phyloP scores from a whole-genome alignment of 306 rosid genomes.

The Castanea mollissima region DNA sequence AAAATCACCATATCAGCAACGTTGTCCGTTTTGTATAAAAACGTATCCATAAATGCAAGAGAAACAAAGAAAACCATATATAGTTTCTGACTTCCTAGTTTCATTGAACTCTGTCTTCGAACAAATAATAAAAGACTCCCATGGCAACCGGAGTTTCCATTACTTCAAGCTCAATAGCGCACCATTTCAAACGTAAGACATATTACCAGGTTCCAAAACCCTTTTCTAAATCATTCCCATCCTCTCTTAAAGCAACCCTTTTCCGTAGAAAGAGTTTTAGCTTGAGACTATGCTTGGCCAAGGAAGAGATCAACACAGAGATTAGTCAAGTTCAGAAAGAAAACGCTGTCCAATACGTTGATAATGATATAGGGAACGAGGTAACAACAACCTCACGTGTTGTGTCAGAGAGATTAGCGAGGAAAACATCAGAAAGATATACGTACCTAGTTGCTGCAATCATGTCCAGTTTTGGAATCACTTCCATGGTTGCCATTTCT shows the following conservation, averaged over 20 bases:
- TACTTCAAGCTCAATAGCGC: conserved; percentile 6
- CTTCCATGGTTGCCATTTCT: conserved; percentile 76
- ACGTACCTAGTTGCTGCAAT: conserved; percentile 82
- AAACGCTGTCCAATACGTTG: background rate
- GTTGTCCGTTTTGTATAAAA: background rate
- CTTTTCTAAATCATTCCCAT: conserved; percentile 8
- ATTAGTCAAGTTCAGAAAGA: background rate
- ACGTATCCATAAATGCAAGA: background rate
- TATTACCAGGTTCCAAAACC: background rate
- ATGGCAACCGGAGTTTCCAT: conserved; percentile 33
- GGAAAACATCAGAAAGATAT: conserved; percentile 69
- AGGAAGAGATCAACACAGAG: conserved; percentile 24
- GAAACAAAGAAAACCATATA: background rate
- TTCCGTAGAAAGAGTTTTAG: background rate
- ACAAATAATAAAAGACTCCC: background rate
- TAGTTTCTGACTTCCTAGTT: background rate
- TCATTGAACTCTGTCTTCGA: too few species aligned
- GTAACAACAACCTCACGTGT: conserved; percentile 32
- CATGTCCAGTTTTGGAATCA: conserved; percentile 79
- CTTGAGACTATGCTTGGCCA: background rate
- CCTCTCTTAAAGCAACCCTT: background rate
- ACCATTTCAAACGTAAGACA: conserved; percentile 8
- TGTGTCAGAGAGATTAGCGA: conserved; percentile 53
- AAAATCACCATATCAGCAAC: background rate
- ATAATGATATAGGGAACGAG: conserved; percentile 19